Base-by-base conservation (phyloP, 2,329 filamentous ascomycete species). In the Fonsecaea pugnacius region DNA sequence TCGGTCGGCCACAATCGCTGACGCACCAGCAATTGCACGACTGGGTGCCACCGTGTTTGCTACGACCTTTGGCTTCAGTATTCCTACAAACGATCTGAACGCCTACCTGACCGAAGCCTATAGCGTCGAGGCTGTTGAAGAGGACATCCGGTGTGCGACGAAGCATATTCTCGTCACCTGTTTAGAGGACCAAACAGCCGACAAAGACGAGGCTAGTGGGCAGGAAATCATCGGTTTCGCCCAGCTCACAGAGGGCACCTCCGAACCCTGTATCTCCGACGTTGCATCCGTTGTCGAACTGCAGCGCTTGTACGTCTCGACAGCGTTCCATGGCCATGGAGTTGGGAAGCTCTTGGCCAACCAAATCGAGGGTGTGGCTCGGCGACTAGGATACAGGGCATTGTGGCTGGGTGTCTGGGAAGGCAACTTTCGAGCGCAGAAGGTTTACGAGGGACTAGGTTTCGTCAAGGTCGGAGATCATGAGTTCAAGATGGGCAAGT, bases 341-440 rank as follows among this genome's bases (percentile, higher is more conserved):
- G 43, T 70, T 1, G 68, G 68, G 3, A 60, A 53, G 30, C 16
- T 60, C 3, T 51, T 70, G 48, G 61, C 54, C 18, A 46, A n/a
- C 21, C 24, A 55, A 33, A 61, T 62, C 16, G 64, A 68, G 43
- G 16, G 14, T 1, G 46, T 67, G 21, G 68, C 68, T 9, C 43
- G 62, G 21, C 33, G 53, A 8, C 30, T 46, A 36, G 66, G 62
- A n/a, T 68, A 67, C 48, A 48, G 56, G 14, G 54, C 43, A 27
- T 36, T 70, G 33, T 70, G 68, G 68, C 35, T 70, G 16, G 68
- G 68, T 27, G 68, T 70, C 18, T 70, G 68, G 68, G 68, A 70
- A 35, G 68, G 68, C 16, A 70, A 70, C 38, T 70, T 70, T 35
- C 55, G 62, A 18, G 68, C 68, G 8, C 68, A 70, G 36, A 35